phyloP scores from a whole-genome alignment of 805 yeast species.

The Candida boidinii region DNA sequence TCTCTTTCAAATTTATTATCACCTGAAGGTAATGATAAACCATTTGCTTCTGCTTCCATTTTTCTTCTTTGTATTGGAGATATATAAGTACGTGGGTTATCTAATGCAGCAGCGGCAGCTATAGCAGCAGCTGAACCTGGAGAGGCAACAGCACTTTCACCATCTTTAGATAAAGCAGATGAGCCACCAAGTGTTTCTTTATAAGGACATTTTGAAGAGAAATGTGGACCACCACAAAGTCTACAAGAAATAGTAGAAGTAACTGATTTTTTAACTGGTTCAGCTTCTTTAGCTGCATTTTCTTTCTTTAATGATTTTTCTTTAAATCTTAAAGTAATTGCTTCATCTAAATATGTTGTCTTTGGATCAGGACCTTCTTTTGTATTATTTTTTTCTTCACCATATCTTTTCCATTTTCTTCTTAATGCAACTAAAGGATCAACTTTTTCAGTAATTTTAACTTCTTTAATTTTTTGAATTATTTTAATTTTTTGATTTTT shows the following conservation, averaged over 20 bases:
- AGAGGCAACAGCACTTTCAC: slow-evolving; percentile 10
- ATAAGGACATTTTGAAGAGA: slow-evolving; percentile 92
- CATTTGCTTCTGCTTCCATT: slow-evolving; percentile 27
- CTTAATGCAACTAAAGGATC: slow-evolving; percentile 83
- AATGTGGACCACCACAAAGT: slow-evolving; percentile 90
- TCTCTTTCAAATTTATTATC: slow-evolving; percentile 50
- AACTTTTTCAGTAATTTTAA: slow-evolving; percentile 70
- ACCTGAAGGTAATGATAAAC: slow-evolving; percentile 19
- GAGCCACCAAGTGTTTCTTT: slow-evolving; percentile 77
- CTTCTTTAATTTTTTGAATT: slow-evolving; percentile 76
- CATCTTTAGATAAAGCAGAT: slow-evolving; percentile 15
- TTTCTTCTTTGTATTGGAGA: slow-evolving; percentile 51
- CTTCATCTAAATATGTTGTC: slow-evolving; percentile 86
- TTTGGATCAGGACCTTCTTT: slow-evolving; percentile 82
- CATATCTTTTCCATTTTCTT: slow-evolving; percentile 82
- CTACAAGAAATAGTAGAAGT: slow-evolving; percentile 60
- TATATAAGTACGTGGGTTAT: slow-evolving; percentile 36
- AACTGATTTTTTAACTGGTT: slow-evolving; percentile 37
- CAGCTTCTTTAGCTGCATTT: slow-evolving; percentile 43
- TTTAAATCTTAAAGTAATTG: slow-evolving; percentile 64
- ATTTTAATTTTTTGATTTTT: slow-evolving; percentile 81
- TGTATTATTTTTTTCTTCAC: slow-evolving; percentile 58
- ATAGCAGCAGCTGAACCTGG: slow-evolving; percentile 9
- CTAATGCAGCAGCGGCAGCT: slow-evolving; percentile 9
- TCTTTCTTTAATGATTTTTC: slow-evolving; percentile 48